A percentile compares a stretch with the other conserved stretches of the same genome.
Evolutionary conservation across 2,329 filamentous ascomycete genomes (phyloP).

Genomic region (Colletotrichum sp.): DNA sequence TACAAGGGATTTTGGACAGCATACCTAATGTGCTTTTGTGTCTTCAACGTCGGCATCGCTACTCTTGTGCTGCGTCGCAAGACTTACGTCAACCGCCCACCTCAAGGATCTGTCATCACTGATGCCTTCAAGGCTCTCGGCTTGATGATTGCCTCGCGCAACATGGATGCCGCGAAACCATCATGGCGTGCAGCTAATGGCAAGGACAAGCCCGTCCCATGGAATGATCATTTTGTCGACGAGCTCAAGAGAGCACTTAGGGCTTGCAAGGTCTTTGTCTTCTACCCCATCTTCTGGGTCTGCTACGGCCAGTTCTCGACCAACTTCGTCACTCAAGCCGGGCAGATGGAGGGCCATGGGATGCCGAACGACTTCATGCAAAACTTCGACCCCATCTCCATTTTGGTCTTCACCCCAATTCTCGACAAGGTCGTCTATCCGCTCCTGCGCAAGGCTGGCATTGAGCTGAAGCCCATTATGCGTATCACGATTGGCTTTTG

Average conservation of each 20-base stretch:
- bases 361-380: slow-evolving; percentile 75
- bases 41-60: slow-evolving; percentile 63
- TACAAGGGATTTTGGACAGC: slow-evolving; percentile 73
- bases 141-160: slow-evolving; percentile 44
- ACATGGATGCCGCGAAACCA: slow-evolving; percentile 68
- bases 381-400: slow-evolving; percentile 73
- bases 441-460: slow-evolving; percentile 57
- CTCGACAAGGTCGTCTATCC: slow-evolving; percentile 57
- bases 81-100: slow-evolving; percentile 55
- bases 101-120: slow-evolving; percentile 68
- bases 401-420: slow-evolving; percentile 65
- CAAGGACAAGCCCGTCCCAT: slow-evolving; percentile 49
- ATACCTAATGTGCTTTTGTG: slow-evolving; percentile 59
- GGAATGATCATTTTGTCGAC: slow-evolving; percentile 75
- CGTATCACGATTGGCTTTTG: slow-evolving; percentile 71
- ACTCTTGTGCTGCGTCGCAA: slow-evolving; percentile 37
- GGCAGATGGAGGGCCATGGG: slow-evolving; percentile 63
- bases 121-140: slow-evolving; percentile 62
- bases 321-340: slow-evolving; percentile 70
- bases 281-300: slow-evolving; percentile 72
- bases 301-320: slow-evolving; percentile 72
- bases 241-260: slow-evolving; percentile 70
- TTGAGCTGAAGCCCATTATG: slow-evolving; percentile 69
- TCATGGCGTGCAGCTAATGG: slow-evolving; percentile 63
- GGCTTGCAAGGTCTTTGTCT: slow-evolving; percentile 75